Percentiles rank a stretch among this genome's conserved stretches.
Conservation (phyloP, 73 alveolate genomes). For the Urostyla sp. region DNA sequence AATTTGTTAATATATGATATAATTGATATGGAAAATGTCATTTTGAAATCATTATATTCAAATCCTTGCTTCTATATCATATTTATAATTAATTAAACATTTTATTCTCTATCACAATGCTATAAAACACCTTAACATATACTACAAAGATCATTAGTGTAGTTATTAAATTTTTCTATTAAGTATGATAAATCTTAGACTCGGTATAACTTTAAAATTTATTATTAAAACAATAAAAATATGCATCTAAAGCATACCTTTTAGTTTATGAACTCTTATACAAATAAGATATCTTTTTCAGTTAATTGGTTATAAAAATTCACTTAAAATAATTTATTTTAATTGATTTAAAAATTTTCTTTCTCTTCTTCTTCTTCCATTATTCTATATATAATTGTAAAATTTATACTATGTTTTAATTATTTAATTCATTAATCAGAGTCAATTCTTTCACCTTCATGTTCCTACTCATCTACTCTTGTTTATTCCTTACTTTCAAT, state of each 20-base stretch:
- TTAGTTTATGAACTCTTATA: background rate
- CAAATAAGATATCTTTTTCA: background rate
- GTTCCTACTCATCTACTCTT: background rate
- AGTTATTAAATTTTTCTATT: background rate
- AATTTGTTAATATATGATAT: background rate
- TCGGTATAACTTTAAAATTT: conserved; percentile 18
- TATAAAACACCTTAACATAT: conserved; percentile 47
- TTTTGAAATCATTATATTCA: conserved; percentile 53
- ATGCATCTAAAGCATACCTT: conserved; percentile 61
- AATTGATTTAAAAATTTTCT: background rate
- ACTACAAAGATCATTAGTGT: background rate
- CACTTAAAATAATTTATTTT: background rate
- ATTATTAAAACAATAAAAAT: conserved; percentile 23
- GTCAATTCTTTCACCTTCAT: background rate
- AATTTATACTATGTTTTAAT: no score
- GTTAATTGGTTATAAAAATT: background rate
- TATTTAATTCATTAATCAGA: conserved; percentile 7
- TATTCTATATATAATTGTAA: background rate
- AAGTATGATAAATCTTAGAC: background rate
- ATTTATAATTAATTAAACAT: background rate
- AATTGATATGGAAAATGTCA: conserved; percentile 46
- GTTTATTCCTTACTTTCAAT: background rate
- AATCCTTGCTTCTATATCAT: background rate
- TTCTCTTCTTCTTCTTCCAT: background rate
- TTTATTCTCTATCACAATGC: background rate